Conservation (phyloP, 306 rosid genomes). For the Hippophae gyantsensis region DNA sequence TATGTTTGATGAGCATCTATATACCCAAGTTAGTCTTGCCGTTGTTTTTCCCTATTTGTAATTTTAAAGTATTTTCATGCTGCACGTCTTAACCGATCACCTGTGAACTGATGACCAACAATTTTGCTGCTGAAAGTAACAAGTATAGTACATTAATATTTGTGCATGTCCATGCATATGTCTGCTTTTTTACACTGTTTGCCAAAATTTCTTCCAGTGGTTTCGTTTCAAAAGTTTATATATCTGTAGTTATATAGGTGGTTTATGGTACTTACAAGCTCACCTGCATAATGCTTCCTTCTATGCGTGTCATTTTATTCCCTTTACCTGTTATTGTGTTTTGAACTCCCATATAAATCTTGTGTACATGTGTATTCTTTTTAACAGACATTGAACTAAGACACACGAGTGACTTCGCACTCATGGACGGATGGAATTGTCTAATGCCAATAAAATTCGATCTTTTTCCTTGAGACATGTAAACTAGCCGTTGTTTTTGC, state of each 20-base stretch:
- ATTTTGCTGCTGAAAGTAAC: neutral
- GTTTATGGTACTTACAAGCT: too few relatives aligned
- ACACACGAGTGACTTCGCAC: conserved; percentile 13
- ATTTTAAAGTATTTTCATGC: neutral
- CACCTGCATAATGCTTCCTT: too few relatives aligned
- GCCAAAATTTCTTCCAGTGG: too few relatives aligned
- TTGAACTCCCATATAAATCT: neutral
- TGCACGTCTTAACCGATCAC: too few relatives aligned
- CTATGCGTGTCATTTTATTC: too few relatives aligned
- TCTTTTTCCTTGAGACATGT: neutral
- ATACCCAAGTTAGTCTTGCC: conserved; percentile 27
- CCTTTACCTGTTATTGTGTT: too few relatives aligned
- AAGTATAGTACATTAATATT: too few relatives aligned
- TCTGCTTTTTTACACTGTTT: too few relatives aligned
- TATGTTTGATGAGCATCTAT: conserved; percentile 36
- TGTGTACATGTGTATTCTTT: conserved; percentile 11
- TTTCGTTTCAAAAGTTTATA: too few relatives aligned
- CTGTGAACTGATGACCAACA: neutral
- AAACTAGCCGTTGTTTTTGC: neutral
- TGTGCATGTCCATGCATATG: neutral
- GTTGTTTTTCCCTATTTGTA: neutral
- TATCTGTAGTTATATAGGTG: too few relatives aligned
- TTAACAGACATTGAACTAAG: conserved; percentile 46
- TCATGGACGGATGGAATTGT: conserved; percentile 13
- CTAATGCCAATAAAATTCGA: conserved; percentile 23